A percentile compares a stretch with the other conserved stretches of the same genome.
These are phyloP conservation scores for Hylodesmum podocarpum DNA, from an alignment of 306 rosid genomes.

Conservation along the genomic window DNA sequence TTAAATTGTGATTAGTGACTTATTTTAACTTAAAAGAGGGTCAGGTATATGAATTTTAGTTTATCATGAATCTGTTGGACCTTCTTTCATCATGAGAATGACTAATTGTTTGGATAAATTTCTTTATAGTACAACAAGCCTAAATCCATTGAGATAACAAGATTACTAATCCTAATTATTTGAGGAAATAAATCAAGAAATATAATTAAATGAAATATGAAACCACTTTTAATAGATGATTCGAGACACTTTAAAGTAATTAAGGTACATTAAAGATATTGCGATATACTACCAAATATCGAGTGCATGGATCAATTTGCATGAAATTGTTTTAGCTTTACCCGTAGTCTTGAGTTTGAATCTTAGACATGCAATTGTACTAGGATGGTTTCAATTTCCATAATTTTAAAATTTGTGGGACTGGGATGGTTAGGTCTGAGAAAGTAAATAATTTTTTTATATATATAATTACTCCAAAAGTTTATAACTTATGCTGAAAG, in stretches of 20 bases:
- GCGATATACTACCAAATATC: too few relatives aligned
- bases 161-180: background rate
- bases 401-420: conserved; percentile 3
- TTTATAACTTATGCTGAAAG: background rate
- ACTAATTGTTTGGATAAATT: background rate
- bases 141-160: background rate
- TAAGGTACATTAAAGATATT: background rate
- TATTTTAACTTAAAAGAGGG: background rate
- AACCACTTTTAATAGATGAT: background rate
- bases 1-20: background rate
- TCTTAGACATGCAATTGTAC: too few relatives aligned
- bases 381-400: background rate
- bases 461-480: conserved; percentile 1
- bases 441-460: background rate
- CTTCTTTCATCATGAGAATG: background rate
- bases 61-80: background rate
- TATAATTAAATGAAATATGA: background rate
- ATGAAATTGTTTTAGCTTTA: too few relatives aligned
- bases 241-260: background rate
- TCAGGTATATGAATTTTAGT: background rate
- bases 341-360: too few relatives aligned
- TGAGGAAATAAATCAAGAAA: background rate
- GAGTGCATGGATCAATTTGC: too few relatives aligned
- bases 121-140: background rate
- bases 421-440: background rate